Evolutionary conservation across 169 alveolate species (phyloP).

Genomic region (Neospora caninum): DNA sequence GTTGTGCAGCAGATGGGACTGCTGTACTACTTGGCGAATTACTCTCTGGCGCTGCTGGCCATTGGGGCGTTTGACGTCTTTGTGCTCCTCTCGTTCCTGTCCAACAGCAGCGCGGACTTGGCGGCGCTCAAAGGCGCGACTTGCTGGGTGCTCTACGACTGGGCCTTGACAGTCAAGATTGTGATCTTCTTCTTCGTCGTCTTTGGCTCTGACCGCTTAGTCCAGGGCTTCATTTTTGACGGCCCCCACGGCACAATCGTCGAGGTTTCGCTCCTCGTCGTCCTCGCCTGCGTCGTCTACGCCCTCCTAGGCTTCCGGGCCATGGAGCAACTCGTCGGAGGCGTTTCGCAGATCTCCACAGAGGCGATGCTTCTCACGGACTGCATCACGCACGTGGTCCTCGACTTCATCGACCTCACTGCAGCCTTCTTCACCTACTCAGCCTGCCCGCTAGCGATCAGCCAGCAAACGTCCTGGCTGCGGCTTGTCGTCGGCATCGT

Average conservation of each 20-base stretch:
- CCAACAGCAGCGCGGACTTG: slow-evolving; percentile 40
- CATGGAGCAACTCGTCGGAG: slow-evolving; percentile 69
- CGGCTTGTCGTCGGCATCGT: slow-evolving; percentile 69
- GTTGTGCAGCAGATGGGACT: slow-evolving; percentile 60
- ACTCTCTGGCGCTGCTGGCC: slow-evolving; percentile 8
- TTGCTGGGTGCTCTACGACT: slow-evolving; percentile 61
- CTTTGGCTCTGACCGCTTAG: not conserved
- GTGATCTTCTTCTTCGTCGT: slow-evolving; percentile 48
- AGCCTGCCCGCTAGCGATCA: slow-evolving; percentile 65
- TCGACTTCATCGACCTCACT: slow-evolving; percentile 69
- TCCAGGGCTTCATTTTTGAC: slow-evolving; percentile 1
- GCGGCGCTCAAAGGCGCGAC: slow-evolving; percentile 58
- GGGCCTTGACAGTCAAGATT: slow-evolving; percentile 45
- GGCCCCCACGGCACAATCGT: slow-evolving; percentile 38
- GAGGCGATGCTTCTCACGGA: slow-evolving; percentile 75
- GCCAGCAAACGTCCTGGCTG: slow-evolving; percentile 72
- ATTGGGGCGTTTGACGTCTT: slow-evolving; percentile 7
- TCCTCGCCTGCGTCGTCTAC: slow-evolving; percentile 69
- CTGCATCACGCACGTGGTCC: slow-evolving; percentile 71
- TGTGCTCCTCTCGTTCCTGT: slow-evolving; percentile 49
- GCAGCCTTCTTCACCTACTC: slow-evolving; percentile 72
- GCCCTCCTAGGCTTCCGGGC: slow-evolving; percentile 74
- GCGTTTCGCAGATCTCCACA: slow-evolving; percentile 67
- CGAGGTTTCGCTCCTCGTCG: slow-evolving; percentile 48
- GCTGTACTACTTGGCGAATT: slow-evolving; percentile 36